Evolutionary conservation across 768 basidiomycete species (phyloP).

Genomic region (Rickenella mellea): DNA sequence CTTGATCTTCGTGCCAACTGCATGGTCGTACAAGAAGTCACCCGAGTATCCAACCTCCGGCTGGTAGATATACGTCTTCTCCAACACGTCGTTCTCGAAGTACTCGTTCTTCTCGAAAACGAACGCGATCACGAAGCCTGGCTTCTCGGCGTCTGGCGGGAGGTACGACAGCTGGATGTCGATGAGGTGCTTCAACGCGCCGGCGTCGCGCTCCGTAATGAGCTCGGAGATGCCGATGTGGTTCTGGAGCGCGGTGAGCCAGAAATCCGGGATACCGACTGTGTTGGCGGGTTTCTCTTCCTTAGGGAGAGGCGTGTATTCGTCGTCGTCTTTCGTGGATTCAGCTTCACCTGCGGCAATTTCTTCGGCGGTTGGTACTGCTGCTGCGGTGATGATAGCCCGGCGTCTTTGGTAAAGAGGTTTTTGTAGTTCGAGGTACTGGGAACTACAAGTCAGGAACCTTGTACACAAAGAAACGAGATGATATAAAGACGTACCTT

Average conservation of each 20-base stretch:
- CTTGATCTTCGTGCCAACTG: constrained; percentile 83
- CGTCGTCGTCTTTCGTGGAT: constrained; percentile 66
- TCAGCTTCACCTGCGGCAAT: constrained; percentile 70
- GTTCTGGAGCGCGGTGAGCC: constrained; percentile 93
- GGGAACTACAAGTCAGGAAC: constrained; percentile 1
- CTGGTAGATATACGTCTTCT: constrained; percentile 92
- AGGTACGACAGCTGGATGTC: constrained; percentile 81
- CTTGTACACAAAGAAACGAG: background rate
- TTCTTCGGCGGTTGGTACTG: constrained; percentile 70
- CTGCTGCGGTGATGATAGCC: constrained; percentile 73
- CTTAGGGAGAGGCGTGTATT: constrained; percentile 53
- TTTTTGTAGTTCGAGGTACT: constrained; percentile 70
- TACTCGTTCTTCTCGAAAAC: constrained; percentile 74
- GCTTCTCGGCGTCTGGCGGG: constrained; percentile 47
- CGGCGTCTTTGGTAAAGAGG: constrained; percentile 84
- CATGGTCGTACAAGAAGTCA: constrained; percentile 93
- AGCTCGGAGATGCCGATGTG: constrained; percentile 78
- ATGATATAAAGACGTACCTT: constrained; percentile 47
- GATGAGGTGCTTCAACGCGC: constrained; percentile 70
- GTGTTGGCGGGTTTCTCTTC: constrained; percentile 32
- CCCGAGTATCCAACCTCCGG: constrained; percentile 92
- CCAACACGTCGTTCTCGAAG: constrained; percentile 76
- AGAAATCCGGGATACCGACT: constrained; percentile 84
- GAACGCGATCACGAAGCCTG: constrained; percentile 91
- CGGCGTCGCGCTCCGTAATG: constrained; percentile 89